Base-by-base conservation (phyloP, 257 asterid genomes). In the Jasminum sambac region DNA sequence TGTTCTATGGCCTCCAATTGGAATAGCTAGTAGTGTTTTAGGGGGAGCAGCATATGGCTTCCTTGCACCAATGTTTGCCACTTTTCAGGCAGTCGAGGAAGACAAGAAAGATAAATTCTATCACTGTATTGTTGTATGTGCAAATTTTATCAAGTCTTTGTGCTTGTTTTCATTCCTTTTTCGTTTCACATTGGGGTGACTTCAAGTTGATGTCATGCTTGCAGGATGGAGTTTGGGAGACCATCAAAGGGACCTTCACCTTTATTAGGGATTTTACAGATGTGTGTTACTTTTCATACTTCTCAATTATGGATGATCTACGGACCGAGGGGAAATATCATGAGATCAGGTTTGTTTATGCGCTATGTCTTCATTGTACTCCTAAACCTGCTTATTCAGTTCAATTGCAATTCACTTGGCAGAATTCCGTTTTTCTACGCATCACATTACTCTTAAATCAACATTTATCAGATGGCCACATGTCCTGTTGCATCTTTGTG, bases 201-300 rank as follows among this genome's bases (percentile, higher is more conserved):
- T 42, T 75, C 5, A 16, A 12, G 63, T 24, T 74, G 38, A 9
- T 16, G 34, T 63, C n/a, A 9, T 77, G 48, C 63, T 82, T 82
- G 80, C 84, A 91, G 99, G 99, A 95, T 76, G 99, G 99, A 80
- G 85, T 79, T 71, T 88, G 90, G 89, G 88, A 86, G 52, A 76
- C 89, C 19, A 72, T 89, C 60, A 39, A 86, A 73, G 86, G 90
- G 63, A 88, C 94, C 82, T 85, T 86, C 57, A 91, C 88, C 48
- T 76, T 91, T 46, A 78, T 95, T 59, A 85, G 96, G 74, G 99
- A 95, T 77, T 73, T 89, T 75, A 68, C 68, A 71, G 99, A 95
- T 84, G 88, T 91, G 48, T 84, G 81, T 75, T 91, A 69, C 69
- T 74, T 79, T 78, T 89, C 99, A 26, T 91, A 95, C 79, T 72